A percentile compares a stretch with the other conserved stretches of the same genome.
Conservation (phyloP, 257 asterid species). For the Solanum pimpinellifolium region DNA sequence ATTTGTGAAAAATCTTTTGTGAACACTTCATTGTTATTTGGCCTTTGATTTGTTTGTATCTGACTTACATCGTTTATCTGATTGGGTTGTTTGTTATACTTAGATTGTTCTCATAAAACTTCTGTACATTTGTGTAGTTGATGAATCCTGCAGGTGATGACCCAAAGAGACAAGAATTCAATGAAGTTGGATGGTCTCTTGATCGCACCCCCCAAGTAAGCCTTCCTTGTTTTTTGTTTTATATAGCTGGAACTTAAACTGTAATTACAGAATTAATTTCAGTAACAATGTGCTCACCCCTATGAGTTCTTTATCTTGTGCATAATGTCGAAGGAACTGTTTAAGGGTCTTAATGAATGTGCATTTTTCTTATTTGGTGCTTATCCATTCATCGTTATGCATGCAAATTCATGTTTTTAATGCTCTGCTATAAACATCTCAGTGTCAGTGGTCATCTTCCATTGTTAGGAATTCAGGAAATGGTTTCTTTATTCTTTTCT, state of each 20-base stretch:
- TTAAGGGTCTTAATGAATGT: not conserved
- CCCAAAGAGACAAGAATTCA: slow-evolving; percentile 59
- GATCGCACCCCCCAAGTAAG: slow-evolving; percentile 60
- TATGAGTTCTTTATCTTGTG: not conserved
- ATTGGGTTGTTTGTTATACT: not conserved
- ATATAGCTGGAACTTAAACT: not conserved
- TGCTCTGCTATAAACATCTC: not conserved
- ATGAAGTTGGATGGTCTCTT: slow-evolving; percentile 70
- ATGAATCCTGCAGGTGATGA: slow-evolving; percentile 26
- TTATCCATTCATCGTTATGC: not conserved
- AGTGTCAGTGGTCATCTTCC: not conserved
- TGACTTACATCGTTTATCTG: not conserved
- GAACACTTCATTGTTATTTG: not conserved
- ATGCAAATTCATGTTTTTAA: not conserved
- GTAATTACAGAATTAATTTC: not conserved
- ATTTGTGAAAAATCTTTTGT: not conserved
- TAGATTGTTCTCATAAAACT: not conserved
- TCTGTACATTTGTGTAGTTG: slow-evolving; percentile 27
- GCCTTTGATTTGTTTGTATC: not conserved
- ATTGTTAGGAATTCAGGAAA: not conserved
- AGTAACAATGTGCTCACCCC: not conserved
- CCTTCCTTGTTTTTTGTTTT: not conserved
- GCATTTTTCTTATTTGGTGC: not conserved
- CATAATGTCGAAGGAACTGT: not conserved
- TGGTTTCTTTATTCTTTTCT: not conserved